These are phyloP conservation scores for Cryphonectria radicalis DNA, from an alignment of 2,329 filamentous ascomycete species.

Conservation along the genomic window DNA sequence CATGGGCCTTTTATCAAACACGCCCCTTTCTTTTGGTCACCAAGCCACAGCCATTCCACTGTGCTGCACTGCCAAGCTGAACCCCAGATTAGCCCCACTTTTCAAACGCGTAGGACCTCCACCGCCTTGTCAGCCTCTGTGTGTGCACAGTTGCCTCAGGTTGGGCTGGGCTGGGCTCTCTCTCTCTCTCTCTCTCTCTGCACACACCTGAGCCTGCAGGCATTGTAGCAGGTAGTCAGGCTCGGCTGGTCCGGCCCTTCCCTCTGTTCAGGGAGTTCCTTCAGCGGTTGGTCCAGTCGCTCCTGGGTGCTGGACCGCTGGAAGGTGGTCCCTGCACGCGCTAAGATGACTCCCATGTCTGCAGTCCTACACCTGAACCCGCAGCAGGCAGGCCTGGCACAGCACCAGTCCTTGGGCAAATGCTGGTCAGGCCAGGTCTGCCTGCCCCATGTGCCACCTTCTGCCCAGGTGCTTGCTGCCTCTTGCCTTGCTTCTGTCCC, in stretches of 20 bases:
- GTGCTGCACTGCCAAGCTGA: constrained; percentile 14
- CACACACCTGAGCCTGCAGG: neutral
- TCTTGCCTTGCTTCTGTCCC: neutral
- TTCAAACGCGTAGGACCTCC: constrained; percentile 8
- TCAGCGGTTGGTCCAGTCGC: neutral
- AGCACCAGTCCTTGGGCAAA: neutral
- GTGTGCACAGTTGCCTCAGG: neutral
- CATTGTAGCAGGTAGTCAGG: neutral
- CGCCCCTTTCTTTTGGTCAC: constrained; percentile 6
- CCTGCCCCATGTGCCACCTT: constrained; percentile 7
- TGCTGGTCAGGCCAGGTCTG: neutral
- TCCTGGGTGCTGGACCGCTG: constrained; percentile 2
- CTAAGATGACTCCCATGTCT: constrained; percentile 6
- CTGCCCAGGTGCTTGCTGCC: neutral
- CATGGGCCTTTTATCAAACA: constrained; percentile 12
- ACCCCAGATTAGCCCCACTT: constrained; percentile 10
- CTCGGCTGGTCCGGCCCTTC: neutral
- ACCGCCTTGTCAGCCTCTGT: constrained; percentile 5
- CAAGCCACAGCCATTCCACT: neutral
- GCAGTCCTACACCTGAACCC: constrained; percentile 5
- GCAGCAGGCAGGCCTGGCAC: constrained; percentile 2
- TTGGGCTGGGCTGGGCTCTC: neutral
- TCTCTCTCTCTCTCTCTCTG: too few relatives aligned
- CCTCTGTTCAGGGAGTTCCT: neutral
- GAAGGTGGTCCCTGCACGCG: constrained; percentile 16